Evolutionary conservation across 371 early-diverging fungal genomes (phyloP).

Genomic region (Choanephora cucurbitarum): DNA sequence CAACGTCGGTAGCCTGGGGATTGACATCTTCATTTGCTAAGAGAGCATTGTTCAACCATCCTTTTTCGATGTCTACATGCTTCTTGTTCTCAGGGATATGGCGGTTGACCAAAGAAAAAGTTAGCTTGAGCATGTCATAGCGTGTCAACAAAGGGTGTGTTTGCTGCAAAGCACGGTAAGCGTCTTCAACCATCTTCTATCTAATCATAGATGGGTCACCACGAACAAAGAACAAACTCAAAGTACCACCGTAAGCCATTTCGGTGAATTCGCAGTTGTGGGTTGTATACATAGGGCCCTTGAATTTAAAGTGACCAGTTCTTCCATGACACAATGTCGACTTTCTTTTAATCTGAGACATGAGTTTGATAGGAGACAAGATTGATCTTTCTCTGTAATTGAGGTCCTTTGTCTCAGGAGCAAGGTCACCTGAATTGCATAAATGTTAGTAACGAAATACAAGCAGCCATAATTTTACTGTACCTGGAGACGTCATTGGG

Average conservation of each 20-base stretch:
- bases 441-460: too few species aligned
- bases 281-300: neutral
- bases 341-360: constrained; percentile 10
- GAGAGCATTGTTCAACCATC: neutral
- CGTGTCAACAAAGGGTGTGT: constrained; percentile 1
- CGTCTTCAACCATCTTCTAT: neutral
- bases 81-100: constrained; percentile 4
- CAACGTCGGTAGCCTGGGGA: constrained; percentile 3
- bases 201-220: neutral
- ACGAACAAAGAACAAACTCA: constrained; percentile 1
- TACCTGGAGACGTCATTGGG: neutral
- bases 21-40: constrained; percentile 4
- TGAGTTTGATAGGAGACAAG: constrained; percentile 10
- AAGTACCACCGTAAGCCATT: constrained; percentile 9
- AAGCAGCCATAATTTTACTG: neutral
- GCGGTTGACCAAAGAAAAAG: constrained; percentile 6
- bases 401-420: neutral
- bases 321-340: neutral
- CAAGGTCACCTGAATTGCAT: too few species aligned
- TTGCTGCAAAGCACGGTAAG: neutral
- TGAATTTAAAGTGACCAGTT: constrained; percentile 4
- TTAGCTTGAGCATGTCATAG: neutral
- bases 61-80: neutral
- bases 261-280: constrained; percentile 16
- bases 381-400: constrained; percentile 11